Evolutionary conservation across 2,329 filamentous ascomycete genomes (phyloP).

Genomic region (Fusarium oxysporum): DNA sequence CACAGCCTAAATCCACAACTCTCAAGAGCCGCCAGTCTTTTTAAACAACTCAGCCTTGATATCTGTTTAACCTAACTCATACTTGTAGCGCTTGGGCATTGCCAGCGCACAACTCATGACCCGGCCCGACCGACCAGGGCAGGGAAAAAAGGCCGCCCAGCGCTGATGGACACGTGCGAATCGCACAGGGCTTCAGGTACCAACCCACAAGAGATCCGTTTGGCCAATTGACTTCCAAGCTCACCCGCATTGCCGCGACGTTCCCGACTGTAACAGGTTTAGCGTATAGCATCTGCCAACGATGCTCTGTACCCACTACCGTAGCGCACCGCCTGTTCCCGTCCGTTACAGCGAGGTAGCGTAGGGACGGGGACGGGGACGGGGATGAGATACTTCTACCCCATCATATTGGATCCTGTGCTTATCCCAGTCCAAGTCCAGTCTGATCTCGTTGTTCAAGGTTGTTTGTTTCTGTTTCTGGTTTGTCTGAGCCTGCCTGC

Average conservation of each 20-base stretch:
- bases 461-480: conserved; percentile 21
- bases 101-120: conserved; percentile 40
- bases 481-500: conserved; percentile 19
- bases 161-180: conserved; percentile 40
- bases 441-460: conserved; percentile 32
- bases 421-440: conserved; percentile 39
- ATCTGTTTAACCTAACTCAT: conserved; percentile 1
- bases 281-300: conserved; percentile 23
- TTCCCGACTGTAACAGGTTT: conserved; percentile 8
- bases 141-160: conserved; percentile 6
- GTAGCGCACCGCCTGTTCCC: conserved; percentile 35
- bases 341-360: conserved; percentile 28
- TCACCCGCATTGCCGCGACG: conserved; percentile 39
- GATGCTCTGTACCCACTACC: conserved; percentile 26
- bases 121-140: conserved; percentile 31
- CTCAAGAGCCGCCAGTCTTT: not conserved
- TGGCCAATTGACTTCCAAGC: conserved; percentile 29
- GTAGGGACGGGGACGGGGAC: not conserved
- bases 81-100: conserved; percentile 26
- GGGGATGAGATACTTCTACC: conserved; percentile 35
- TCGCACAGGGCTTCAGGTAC: conserved; percentile 42
- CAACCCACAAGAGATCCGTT: conserved; percentile 11
- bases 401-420: conserved; percentile 40
- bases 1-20: not conserved
- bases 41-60: conserved; percentile 13